Evolutionary conservation across 345 rosid genomes (phyloP).

Genomic region (Citrus medica): DNA sequence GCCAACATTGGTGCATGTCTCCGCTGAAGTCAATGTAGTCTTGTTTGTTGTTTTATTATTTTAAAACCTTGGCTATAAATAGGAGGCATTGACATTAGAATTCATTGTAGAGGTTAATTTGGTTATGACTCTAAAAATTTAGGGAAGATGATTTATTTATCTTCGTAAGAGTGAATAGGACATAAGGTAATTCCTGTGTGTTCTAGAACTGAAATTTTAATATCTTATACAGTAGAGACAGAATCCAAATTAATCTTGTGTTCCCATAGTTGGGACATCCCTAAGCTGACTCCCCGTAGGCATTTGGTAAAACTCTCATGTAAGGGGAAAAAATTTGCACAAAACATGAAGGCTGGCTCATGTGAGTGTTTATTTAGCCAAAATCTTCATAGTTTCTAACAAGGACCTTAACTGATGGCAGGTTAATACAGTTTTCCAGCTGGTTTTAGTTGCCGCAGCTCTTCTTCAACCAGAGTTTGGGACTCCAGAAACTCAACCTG

Average conservation of each 20-base stretch:
- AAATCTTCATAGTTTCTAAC: not conserved
- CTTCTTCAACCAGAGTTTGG: constrained; percentile 92
- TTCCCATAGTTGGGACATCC: not conserved
- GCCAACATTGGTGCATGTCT: not conserved
- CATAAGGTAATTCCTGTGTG: not conserved
- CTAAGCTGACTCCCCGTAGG: not conserved
- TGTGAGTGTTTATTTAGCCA: not conserved
- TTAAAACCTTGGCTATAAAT: not conserved
- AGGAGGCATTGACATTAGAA: not conserved
- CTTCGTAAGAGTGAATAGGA: not conserved
- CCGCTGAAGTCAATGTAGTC: not conserved
- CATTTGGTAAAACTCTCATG: not conserved
- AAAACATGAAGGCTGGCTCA: not conserved
- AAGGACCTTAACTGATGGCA: constrained; percentile 20
- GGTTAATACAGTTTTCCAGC: constrained; percentile 95
- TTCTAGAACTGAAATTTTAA: not conserved
- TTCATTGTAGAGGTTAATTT: not conserved
- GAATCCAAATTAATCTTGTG: not conserved
- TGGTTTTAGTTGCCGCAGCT: constrained; percentile 82
- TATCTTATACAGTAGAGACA: not conserved
- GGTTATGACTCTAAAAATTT: not conserved
- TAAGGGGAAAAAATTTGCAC: not conserved
- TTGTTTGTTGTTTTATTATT: not conserved
- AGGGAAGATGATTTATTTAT: not conserved
- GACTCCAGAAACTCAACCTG: constrained; percentile 54